Conservation (phyloP, 1,284 basidiomycete genomes). For the Ceratobasidium papillatum region DNA sequence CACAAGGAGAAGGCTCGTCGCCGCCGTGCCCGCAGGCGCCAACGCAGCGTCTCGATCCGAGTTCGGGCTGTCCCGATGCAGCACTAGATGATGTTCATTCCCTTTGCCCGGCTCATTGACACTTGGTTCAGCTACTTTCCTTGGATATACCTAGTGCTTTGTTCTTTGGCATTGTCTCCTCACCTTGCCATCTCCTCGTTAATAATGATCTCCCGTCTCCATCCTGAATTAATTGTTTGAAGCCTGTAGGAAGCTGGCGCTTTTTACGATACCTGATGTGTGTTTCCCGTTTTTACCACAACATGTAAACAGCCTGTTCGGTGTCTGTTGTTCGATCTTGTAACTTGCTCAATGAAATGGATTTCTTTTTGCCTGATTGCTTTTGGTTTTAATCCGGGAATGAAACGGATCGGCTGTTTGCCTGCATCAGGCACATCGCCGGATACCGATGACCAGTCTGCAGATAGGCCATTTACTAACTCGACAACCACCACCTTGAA, state of each 20-base stretch:
- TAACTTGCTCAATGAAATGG: slow-evolving; percentile 28
- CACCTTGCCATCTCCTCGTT: not conserved
- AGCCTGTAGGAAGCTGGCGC: slow-evolving; percentile 34
- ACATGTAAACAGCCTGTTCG: slow-evolving; percentile 35
- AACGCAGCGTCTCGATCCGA: slow-evolving; percentile 33
- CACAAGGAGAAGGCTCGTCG: slow-evolving; percentile 31
- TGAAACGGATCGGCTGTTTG: not conserved
- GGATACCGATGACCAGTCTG: too few relatives aligned
- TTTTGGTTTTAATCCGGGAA: not conserved
- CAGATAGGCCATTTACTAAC: not conserved
- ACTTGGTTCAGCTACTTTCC: slow-evolving; percentile 25
- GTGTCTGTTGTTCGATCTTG: slow-evolving; percentile 18
- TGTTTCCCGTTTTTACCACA: slow-evolving; percentile 12
- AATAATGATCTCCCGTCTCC: slow-evolving; percentile 14
- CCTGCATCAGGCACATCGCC: slow-evolving; percentile 5
- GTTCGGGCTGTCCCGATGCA: slow-evolving; percentile 30
- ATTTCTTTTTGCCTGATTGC: slow-evolving; percentile 9
- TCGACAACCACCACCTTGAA: not conserved
- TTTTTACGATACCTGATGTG: slow-evolving; percentile 28
- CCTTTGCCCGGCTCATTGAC: slow-evolving; percentile 22
- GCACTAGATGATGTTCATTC: slow-evolving; percentile 35
- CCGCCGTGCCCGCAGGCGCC: slow-evolving; percentile 36
- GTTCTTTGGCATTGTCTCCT: slow-evolving; percentile 12
- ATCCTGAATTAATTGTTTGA: slow-evolving; percentile 37
- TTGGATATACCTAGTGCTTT: slow-evolving; percentile 22